phyloP scores from a whole-genome alignment of 2,329 filamentous ascomycete species.

The Dothideomycetes sp. region DNA sequence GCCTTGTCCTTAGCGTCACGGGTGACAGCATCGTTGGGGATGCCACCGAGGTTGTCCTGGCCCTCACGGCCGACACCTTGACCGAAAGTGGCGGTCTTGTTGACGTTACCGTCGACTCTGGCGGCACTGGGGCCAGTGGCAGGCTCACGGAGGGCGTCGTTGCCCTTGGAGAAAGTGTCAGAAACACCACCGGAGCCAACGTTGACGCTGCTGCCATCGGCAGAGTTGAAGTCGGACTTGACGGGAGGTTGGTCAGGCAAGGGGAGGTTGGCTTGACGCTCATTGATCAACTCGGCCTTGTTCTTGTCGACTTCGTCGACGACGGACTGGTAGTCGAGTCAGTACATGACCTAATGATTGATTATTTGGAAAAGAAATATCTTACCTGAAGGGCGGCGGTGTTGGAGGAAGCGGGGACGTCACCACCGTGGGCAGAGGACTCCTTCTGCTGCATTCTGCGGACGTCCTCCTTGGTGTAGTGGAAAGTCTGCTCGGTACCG shows the following conservation, averaged over 20 bases:
- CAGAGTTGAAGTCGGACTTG: slow-evolving; percentile 71
- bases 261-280: slow-evolving; percentile 63
- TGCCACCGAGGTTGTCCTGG: slow-evolving; percentile 45
- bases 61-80: slow-evolving; percentile 52
- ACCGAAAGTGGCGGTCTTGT: slow-evolving; percentile 45
- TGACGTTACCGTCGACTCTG: slow-evolving; percentile 41
- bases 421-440: slow-evolving; percentile 32
- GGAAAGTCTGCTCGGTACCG: slow-evolving; percentile 34
- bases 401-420: slow-evolving; percentile 36
- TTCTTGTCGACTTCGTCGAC: slow-evolving; percentile 26
- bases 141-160: slow-evolving; percentile 37
- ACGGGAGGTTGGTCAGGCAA: slow-evolving; percentile 68
- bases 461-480: slow-evolving; percentile 41
- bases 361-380: not conserved
- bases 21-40: slow-evolving; percentile 52
- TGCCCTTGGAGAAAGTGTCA: slow-evolving; percentile 33
- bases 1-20: slow-evolving; percentile 36
- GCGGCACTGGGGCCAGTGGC: slow-evolving; percentile 47
- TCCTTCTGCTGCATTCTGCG: slow-evolving; percentile 39
- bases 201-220: slow-evolving; percentile 59
- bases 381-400: slow-evolving; percentile 39
- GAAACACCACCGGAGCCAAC: slow-evolving; percentile 53
- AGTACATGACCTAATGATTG: too few relatives aligned
- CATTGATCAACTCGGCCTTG: slow-evolving; percentile 58
- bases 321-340: slow-evolving; percentile 11